Percentiles rank a stretch among this genome's conserved stretches.
phyloP scores from a whole-genome alignment of 2,329 filamentous ascomycete species.

The Colletotrichum echinochloae region DNA sequence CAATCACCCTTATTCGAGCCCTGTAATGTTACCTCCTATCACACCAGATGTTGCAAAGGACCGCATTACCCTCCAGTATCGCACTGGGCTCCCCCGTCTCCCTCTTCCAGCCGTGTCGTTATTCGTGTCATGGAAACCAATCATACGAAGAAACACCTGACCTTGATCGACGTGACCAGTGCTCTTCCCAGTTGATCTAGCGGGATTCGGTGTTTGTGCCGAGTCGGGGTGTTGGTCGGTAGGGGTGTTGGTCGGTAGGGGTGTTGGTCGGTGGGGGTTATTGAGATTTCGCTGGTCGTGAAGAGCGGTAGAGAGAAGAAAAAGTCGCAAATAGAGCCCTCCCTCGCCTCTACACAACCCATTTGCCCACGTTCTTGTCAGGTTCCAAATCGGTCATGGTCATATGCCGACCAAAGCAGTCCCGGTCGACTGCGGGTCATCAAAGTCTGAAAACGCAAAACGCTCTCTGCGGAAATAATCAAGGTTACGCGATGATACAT shows the following conservation, averaged over 20 bases:
- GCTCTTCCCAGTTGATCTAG: conserved; percentile 3
- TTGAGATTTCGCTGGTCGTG: conserved; percentile 14
- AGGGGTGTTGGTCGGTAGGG: not conserved
- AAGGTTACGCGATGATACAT: conserved; percentile 22
- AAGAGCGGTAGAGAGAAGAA: conserved; percentile 18
- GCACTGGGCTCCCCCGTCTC: conserved; percentile 10
- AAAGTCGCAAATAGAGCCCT: conserved; percentile 26
- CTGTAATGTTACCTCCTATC: conserved; percentile 18
- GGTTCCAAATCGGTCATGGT: conserved; percentile 8
- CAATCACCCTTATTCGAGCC: conserved; percentile 12
- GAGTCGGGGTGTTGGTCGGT: not conserved
- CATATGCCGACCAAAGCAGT: conserved; percentile 26
- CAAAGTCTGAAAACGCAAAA: conserved; percentile 23
- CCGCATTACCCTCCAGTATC: conserved; percentile 11
- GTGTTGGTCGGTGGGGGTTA: not conserved
- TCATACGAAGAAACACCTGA: conserved; percentile 25
- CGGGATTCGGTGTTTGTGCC: not conserved
- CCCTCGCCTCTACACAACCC: conserved; percentile 25
- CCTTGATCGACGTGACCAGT: conserved; percentile 25
- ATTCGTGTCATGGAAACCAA: conserved; percentile 23
- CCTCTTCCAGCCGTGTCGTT: conserved; percentile 11
- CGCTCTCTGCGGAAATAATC: conserved; percentile 22
- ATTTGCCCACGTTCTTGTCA: conserved; percentile 7
- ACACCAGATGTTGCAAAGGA: conserved; percentile 24
- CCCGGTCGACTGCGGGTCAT: conserved; percentile 1